phyloP scores from a whole-genome alignment of 495 filamentous ascomycete genomes.

The Podospora didyma region DNA sequence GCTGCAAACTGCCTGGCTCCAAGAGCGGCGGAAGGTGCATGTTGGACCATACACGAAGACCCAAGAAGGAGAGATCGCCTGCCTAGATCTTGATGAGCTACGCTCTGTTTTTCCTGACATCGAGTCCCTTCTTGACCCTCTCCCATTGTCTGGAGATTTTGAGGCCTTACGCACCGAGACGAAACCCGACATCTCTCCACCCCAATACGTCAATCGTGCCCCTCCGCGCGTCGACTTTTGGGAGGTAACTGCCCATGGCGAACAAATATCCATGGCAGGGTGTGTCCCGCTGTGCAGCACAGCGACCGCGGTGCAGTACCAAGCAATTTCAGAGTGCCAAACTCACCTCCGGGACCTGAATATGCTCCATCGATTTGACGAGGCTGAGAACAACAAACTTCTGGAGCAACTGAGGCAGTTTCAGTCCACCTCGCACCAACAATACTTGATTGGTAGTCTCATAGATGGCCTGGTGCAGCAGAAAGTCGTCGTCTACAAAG shows the following conservation, averaged over 20 bases:
- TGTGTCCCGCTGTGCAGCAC: conserved; percentile 17
- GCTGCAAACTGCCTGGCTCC: conserved; percentile 20
- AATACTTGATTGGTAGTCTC: conserved; percentile 10
- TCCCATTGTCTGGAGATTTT: background rate
- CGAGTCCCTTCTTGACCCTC: conserved; percentile 1
- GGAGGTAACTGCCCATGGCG: conserved; percentile 11
- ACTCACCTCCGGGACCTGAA: conserved; percentile 16
- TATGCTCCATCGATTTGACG: conserved; percentile 20
- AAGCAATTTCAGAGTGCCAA: conserved; percentile 17
- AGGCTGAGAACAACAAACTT: conserved; percentile 14
- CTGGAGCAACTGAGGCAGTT: conserved; percentile 14
- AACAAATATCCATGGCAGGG: conserved; percentile 11
- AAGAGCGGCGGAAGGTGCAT: conserved; percentile 14
- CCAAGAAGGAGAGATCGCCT: conserved; percentile 6
- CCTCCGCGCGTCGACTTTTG: conserved; percentile 18
- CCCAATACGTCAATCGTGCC: conserved; percentile 9
- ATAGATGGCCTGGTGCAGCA: conserved; percentile 14
- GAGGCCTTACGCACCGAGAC: background rate
- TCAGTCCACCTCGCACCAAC: conserved; percentile 6
- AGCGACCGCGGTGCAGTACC: conserved; percentile 12
- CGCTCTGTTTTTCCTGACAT: conserved; percentile 8
- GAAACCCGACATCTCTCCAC: background rate
- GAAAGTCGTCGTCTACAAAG: conserved; percentile 17
- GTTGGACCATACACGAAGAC: background rate
- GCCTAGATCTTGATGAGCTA: conserved; percentile 13